A percentile compares a stretch with the other conserved stretches of the same genome.
These are phyloP conservation scores for Gastrolobium villosum DNA, from an alignment of 306 rosid species.

Conservation along the genomic window DNA sequence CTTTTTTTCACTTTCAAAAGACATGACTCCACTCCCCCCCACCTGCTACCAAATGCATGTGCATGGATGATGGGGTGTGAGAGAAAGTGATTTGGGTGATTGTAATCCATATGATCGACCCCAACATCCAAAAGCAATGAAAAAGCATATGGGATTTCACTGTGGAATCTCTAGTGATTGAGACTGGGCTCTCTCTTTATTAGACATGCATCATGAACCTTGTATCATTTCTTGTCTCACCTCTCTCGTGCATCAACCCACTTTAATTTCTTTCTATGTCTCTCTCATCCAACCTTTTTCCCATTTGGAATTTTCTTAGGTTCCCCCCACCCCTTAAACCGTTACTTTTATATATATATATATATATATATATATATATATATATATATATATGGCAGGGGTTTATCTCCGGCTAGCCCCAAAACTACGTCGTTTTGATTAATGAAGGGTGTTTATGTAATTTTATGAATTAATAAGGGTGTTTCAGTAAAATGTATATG, in stretches of 20 bases:
- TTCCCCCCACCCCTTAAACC: constrained; percentile 8
- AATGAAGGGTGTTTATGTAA: too few relatives aligned
- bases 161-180: constrained; percentile 73
- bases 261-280: constrained; percentile 27
- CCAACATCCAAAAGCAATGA: constrained; percentile 49
- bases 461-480: too few relatives aligned
- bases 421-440: too few relatives aligned
- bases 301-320: constrained; percentile 52
- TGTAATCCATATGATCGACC: constrained; percentile 61
- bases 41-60: constrained; percentile 67
- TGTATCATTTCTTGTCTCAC: constrained; percentile 81
- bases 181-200: constrained; percentile 73
- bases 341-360: not conserved
- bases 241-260: constrained; percentile 50
- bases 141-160: constrained; percentile 65
- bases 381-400: too few relatives aligned
- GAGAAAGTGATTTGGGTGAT: constrained; percentile 59
- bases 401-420: too few relatives aligned
- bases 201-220: constrained; percentile 83
- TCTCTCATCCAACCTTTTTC: constrained; percentile 39
- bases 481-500: too few relatives aligned
- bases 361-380: too few relatives aligned
- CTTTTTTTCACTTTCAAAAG: constrained; percentile 42
- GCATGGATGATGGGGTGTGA: constrained; percentile 83
- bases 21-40: constrained; percentile 73